Evolutionary conservation across 2,329 filamentous ascomycete genomes (phyloP).

Genomic region (Epichloe gansuensis): DNA sequence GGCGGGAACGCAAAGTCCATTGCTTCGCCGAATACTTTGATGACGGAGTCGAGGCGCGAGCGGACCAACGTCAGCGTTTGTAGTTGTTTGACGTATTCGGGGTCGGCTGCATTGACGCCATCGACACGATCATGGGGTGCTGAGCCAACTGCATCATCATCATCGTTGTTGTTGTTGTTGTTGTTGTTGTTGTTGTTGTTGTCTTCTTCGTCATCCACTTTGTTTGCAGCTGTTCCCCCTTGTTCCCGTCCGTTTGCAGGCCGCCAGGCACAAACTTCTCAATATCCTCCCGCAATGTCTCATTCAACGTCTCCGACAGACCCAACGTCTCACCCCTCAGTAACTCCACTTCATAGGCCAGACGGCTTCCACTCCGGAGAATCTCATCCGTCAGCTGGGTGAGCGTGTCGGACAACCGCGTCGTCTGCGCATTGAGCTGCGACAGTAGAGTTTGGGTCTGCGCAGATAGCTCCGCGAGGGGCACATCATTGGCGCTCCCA

Average conservation of each 20-base stretch:
- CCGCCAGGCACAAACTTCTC: constrained; percentile 54
- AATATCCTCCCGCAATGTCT: constrained; percentile 61
- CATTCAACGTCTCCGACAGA: constrained; percentile 66
- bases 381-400: constrained; percentile 94
- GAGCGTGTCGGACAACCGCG: constrained; percentile 66
- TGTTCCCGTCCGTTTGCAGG: constrained; percentile 21
- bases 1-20: constrained; percentile 93
- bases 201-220: constrained; percentile 6
- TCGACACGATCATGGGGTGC: constrained; percentile 5
- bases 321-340: constrained; percentile 76
- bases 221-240: constrained; percentile 8
- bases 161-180: not conserved
- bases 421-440: constrained; percentile 79
- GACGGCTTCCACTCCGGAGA: constrained; percentile 69
- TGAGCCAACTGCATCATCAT: constrained; percentile 13
- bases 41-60: constrained; percentile 73
- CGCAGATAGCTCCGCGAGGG: constrained; percentile 64
- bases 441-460: constrained; percentile 78
- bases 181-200: constrained; percentile 8
- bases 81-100: constrained; percentile 62
- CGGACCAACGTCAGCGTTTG: constrained; percentile 75
- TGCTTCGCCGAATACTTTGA: constrained; percentile 84
- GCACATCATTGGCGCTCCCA: constrained; percentile 28
- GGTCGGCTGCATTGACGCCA: constrained; percentile 30
- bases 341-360: constrained; percentile 92